phyloP scores from a whole-genome alignment of 2,329 filamentous ascomycete species.

The Coniella vitis region DNA sequence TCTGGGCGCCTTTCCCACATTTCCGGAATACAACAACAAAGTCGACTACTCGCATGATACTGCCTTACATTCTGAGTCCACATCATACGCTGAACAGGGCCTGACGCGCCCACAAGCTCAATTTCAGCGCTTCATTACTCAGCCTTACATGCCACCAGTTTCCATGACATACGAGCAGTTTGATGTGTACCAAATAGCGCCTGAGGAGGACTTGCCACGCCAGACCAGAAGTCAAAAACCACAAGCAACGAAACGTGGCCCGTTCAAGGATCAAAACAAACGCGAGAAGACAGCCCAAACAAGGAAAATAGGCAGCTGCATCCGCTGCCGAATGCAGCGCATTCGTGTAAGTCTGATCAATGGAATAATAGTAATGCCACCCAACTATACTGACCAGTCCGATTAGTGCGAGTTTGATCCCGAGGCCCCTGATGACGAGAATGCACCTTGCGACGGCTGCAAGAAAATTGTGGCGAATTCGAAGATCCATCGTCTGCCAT shows the following conservation, averaged over 20 bases:
- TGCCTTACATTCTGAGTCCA: background rate
- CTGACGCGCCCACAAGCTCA: background rate
- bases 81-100: background rate
- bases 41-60: background rate
- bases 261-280: slow-evolving; percentile 46
- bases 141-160: background rate
- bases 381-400: background rate
- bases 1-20: background rate
- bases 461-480: slow-evolving; percentile 39
- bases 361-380: background rate
- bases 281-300: slow-evolving; percentile 51
- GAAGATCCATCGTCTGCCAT: slow-evolving; percentile 49
- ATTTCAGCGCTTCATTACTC: background rate
- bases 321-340: slow-evolving; percentile 55
- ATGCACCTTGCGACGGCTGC: slow-evolving; percentile 47
- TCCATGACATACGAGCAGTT: slow-evolving; percentile 9
- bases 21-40: background rate
- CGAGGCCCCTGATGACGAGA: slow-evolving; percentile 29
- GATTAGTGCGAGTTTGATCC: slow-evolving; percentile 46
- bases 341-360: slow-evolving; percentile 44
- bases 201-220: slow-evolving; percentile 11
- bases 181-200: slow-evolving; percentile 9
- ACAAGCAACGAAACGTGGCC: slow-evolving; percentile 38
- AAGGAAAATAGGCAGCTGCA: slow-evolving; percentile 51
- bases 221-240: slow-evolving; percentile 28